These are phyloP conservation scores for Pseudocercospora macadamiae DNA, from an alignment of 2,329 filamentous ascomycete genomes.

Conservation along the genomic window DNA sequence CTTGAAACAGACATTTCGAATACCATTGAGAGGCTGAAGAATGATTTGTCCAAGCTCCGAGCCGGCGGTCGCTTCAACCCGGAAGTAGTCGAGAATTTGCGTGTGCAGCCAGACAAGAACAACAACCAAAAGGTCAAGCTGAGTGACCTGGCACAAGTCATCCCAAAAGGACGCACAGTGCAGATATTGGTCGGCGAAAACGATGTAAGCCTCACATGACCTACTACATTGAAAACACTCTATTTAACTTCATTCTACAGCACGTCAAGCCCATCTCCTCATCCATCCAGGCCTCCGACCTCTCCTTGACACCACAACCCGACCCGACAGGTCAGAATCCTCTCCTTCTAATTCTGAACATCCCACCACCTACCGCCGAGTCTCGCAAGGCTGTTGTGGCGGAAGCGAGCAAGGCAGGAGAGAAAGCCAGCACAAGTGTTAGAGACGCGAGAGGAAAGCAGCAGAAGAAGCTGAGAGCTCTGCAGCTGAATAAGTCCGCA, in stretches of 20 bases:
- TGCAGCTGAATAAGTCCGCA: constrained; percentile 46
- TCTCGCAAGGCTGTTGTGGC: constrained; percentile 40
- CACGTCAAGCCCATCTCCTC: constrained; percentile 58
- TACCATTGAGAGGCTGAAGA: constrained; percentile 60
- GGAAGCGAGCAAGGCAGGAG: constrained; percentile 45
- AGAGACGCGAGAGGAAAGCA: constrained; percentile 50
- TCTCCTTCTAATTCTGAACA: constrained; percentile 57
- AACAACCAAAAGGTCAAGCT: constrained; percentile 57
- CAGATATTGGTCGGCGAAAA: constrained; percentile 67
- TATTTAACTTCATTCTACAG: too few species aligned
- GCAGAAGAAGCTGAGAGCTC: constrained; percentile 53
- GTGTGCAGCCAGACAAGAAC: constrained; percentile 60
- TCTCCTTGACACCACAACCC: constrained; percentile 56
- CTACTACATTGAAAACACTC: constrained; percentile 11
- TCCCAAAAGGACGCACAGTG: constrained; percentile 65
- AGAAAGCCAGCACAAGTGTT: constrained; percentile 46
- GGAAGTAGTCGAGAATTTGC: constrained; percentile 62
- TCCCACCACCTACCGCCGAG: constrained; percentile 62
- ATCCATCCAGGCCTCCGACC: constrained; percentile 55
- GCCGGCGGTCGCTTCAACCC: constrained; percentile 66
- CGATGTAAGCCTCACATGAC: constrained; percentile 51
- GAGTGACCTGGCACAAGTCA: constrained; percentile 67
- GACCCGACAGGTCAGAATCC: constrained; percentile 53
- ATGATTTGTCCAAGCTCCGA: constrained; percentile 64
- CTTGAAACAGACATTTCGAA: constrained; percentile 60